Percentiles rank a stretch among this genome's conserved stretches.
Evolutionary conservation across 345 rosid genomes (phyloP).

Genomic region (Corymbia maculata): DNA sequence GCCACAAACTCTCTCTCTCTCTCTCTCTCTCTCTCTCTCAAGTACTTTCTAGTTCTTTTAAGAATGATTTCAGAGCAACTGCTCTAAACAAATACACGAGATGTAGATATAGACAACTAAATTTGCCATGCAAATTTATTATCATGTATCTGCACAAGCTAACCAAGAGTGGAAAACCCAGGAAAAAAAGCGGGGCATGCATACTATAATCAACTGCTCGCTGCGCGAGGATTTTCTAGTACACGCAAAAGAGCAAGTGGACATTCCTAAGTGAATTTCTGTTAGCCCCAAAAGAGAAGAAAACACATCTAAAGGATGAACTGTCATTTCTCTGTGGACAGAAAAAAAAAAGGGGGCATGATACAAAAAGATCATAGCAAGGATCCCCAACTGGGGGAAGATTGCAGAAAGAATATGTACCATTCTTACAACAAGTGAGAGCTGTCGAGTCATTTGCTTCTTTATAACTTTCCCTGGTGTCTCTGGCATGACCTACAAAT

Average conservation of each 20-base stretch:
- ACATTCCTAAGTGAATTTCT: conserved; percentile 12
- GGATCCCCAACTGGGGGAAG: not conserved
- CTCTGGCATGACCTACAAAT: not conserved
- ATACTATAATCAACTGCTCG: not conserved
- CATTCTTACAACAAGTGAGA: conserved; percentile 21
- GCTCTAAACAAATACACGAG: not conserved
- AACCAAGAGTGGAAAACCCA: not conserved
- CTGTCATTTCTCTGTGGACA: conserved; percentile 17
- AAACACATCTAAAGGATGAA: conserved; percentile 10
- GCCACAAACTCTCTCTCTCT: too few species aligned
- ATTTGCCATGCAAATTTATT: not conserved
- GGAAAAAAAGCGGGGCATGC: not conserved
- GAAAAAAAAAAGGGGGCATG: conserved; percentile 38
- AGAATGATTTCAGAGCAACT: not conserved
- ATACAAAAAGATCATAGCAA: conserved; percentile 43
- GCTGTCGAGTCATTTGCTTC: conserved; percentile 7
- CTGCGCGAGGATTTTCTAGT: conserved; percentile 22
- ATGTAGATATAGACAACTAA: not conserved
- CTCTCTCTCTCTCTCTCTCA: not conserved
- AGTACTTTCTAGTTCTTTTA: not conserved
- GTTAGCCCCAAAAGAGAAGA: conserved; percentile 1
- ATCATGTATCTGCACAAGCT: not conserved
- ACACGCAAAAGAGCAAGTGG: not conserved
- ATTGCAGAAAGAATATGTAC: conserved; percentile 23
- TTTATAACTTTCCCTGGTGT: not conserved